Evolutionary conservation across 164 flowering plant species (phyloP), one percentile per base, ranked within the genome.

Genomic region (Liriodendron chinense): DNA sequence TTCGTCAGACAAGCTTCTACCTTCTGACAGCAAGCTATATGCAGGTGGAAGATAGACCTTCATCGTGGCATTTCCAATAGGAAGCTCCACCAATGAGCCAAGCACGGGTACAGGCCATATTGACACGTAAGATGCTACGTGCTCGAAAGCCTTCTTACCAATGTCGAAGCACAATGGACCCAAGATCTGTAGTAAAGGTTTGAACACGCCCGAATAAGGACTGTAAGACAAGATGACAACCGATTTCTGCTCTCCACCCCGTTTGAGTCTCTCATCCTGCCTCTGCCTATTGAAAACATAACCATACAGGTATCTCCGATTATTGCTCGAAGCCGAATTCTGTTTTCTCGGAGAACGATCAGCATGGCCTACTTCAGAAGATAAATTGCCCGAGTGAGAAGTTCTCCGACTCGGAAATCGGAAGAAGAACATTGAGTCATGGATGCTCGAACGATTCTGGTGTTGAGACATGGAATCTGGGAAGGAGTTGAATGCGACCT

Each of bases 231-330:
- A 85, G 24, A 96, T 94, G 25, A 96, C 99, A 25, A 96, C 94
- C 59, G 98, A 93, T 72, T 93, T 94, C 82, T 96, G 99, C 68
- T 96, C 99, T 24, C 99, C 99, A 14, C 99, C 99, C 63, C 99
- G 83, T 80, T 90, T 94, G 68, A 96, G 82, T 89, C 94, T 89
- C 84, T 94, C 98, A 78, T 96, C 99, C 75, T 96, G 99, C 76
- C 98, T 90, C 85, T 96, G 98, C 82, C 99, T 89, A 76, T 96
- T 96, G 69, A 96, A 96, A 7, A 96, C 99, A 83, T 85, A 96
- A 9, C 99, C 99, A 78, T 96, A 96, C 80, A 96, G 73, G 76
- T 85, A 92, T 63, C 75, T 81, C 7, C 87, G 63, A 28, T 78
- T 72, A 69, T 56, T 61, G 72, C 67, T 20, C 3, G 14, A n/a